Percentiles rank a stretch among this genome's conserved stretches.
Conservation (phyloP, 805 yeast genomes). For the Wickerhamiella alocasiicola region DNA sequence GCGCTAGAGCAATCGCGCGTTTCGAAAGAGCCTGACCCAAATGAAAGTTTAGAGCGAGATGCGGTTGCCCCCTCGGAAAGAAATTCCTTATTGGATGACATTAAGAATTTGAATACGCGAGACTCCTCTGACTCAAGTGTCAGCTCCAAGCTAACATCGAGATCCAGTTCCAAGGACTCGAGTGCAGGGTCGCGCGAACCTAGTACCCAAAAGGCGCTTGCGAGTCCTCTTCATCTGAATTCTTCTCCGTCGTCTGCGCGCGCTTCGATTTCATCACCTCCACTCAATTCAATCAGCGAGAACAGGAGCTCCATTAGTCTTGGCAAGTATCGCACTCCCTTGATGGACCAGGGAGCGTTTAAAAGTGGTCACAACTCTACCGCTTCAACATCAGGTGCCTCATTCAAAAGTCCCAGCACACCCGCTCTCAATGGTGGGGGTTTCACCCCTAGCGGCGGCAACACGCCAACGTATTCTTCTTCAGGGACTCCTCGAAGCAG, state of each 20-base stretch:
- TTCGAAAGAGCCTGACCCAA: constrained; percentile 4
- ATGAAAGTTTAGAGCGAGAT: constrained; percentile 3
- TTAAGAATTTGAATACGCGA: constrained; percentile 2
- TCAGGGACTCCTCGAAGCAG: constrained; percentile 4
- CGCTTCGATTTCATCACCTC: neutral
- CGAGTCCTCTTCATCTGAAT: neutral
- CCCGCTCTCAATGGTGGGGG: neutral
- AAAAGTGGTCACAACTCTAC: too few relatives aligned
- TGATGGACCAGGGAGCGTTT: constrained; percentile 1
- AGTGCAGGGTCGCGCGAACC: neutral
- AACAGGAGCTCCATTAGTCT: neutral
- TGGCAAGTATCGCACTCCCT: neutral
- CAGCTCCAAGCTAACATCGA: constrained; percentile 6
- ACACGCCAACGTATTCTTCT: neutral
- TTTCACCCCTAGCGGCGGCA: neutral
- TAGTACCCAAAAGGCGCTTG: neutral
- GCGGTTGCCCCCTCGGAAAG: constrained; percentile 4
- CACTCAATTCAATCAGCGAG: constrained; percentile 1
- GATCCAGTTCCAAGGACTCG: constrained; percentile 1
- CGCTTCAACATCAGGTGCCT: neutral
- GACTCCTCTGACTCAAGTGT: neutral
- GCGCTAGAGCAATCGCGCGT: constrained; percentile 6
- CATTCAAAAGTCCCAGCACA: constrained; percentile 6
- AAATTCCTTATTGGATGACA: constrained; percentile 1
- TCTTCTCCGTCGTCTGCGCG: constrained; percentile 1